phyloP scores from a whole-genome alignment of 2,329 filamentous ascomycete genomes.

The Capronia americana region DNA sequence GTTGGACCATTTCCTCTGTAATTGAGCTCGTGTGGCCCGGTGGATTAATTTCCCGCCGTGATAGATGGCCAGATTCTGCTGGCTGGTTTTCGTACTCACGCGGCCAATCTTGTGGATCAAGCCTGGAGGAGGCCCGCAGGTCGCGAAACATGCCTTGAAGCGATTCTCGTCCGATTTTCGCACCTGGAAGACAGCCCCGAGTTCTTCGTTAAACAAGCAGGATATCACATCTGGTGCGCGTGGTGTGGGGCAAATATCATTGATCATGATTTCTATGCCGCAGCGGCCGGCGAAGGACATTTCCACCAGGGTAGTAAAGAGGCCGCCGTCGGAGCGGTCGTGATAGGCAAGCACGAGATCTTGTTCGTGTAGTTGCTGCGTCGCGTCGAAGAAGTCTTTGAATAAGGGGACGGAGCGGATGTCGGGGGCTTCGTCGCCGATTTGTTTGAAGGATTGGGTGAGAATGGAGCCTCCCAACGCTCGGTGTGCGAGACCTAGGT shows the following conservation, averaged over 20 bases:
- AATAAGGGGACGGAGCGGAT: slow-evolving; percentile 81
- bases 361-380: slow-evolving; percentile 70
- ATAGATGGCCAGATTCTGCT: slow-evolving; percentile 78
- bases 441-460: slow-evolving; percentile 84
- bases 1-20: slow-evolving; percentile 86
- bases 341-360: slow-evolving; percentile 89
- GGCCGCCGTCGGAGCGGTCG: slow-evolving; percentile 89
- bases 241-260: slow-evolving; percentile 66
- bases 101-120: slow-evolving; percentile 84
- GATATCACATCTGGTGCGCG: slow-evolving; percentile 71
- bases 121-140: slow-evolving; percentile 80
- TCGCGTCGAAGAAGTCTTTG: slow-evolving; percentile 89
- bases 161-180: slow-evolving; percentile 80
- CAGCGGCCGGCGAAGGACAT: slow-evolving; percentile 98
- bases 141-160: slow-evolving; percentile 90
- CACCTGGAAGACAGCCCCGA: slow-evolving; percentile 95
- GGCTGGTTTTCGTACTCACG: slow-evolving; percentile 66
- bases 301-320: slow-evolving; percentile 88
- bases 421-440: slow-evolving; percentile 85
- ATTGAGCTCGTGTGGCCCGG: slow-evolving; percentile 69
- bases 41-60: slow-evolving; percentile 73
- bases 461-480: slow-evolving; percentile 89
- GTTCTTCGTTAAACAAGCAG: slow-evolving; percentile 91
- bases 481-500: slow-evolving; percentile 80
- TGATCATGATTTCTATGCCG: slow-evolving; percentile 83